Conservation (phyloP, 1,139 yeast species). For the Blastobotrys proliferans region DNA sequence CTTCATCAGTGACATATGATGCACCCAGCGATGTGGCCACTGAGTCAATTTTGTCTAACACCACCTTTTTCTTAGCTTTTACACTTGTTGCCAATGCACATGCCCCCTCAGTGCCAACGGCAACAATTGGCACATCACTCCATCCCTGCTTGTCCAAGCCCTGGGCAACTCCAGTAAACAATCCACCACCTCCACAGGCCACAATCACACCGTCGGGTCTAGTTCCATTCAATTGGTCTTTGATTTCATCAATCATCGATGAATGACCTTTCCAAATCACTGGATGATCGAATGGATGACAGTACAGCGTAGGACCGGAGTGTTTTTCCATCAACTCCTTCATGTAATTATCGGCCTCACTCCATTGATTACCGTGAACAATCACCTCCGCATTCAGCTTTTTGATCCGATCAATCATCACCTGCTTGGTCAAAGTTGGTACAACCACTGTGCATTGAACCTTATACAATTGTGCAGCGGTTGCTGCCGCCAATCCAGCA, state of each 20-base stretch:
- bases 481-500: slow-evolving; percentile 75
- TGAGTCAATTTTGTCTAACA: slow-evolving; percentile 46
- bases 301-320: slow-evolving; percentile 47
- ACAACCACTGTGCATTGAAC: slow-evolving; percentile 62
- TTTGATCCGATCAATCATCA: slow-evolving; percentile 41
- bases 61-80: slow-evolving; percentile 43
- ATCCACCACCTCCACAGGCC: slow-evolving; percentile 75
- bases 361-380: slow-evolving; percentile 54
- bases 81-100: slow-evolving; percentile 53
- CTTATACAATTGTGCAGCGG: slow-evolving; percentile 46
- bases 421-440: slow-evolving; percentile 46
- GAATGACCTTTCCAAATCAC: slow-evolving; percentile 68
- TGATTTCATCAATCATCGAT: slow-evolving; percentile 54
- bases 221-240: slow-evolving; percentile 36
- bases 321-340: slow-evolving; percentile 37
- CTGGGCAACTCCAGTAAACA: slow-evolving; percentile 56
- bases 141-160: slow-evolving; percentile 47
- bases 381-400: slow-evolving; percentile 52
- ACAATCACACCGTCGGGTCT: slow-evolving; percentile 56
- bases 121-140: slow-evolving; percentile 41
- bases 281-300: slow-evolving; percentile 68
- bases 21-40: slow-evolving; percentile 63
- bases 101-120: slow-evolving; percentile 59
- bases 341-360: slow-evolving; percentile 60
- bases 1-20: slow-evolving; percentile 46